Evolutionary conservation across 2,329 filamentous ascomycete genomes (phyloP), one percentile per base, ranked within the genome.

Genomic region (Colletotrichum sp.): DNA sequence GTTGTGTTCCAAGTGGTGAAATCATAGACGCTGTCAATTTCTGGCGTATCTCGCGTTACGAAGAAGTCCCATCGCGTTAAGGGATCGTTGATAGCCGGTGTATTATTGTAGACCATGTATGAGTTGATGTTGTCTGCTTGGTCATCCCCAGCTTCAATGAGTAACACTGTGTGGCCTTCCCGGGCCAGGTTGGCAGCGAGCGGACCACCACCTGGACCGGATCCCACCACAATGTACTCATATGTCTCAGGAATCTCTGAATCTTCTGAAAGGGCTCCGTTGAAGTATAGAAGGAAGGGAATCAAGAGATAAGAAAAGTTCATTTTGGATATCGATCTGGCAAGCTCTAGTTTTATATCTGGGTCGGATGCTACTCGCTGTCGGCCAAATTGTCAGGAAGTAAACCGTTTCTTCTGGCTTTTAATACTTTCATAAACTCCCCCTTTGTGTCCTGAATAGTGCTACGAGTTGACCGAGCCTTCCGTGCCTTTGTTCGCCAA

Each of bases 61-160:
- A 88, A 94, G 82, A 90, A 93, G 83, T 92, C 88, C 92, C 92
- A 93, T 12, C 69, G 30, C 5, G 49, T 18, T 2, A 52, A 6
- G 3, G 34, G 24, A 28, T 21, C 24, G 15, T 72, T 67, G 44
- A 60, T 18, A 3, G 69, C 69, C 12, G 49, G 21, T 8, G 44
- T 21, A 8, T 57, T 39, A 15, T 72, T 72, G 60, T 60, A 60
- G 16, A 60, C 57, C 57, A 60, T 60, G 16, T 60, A 60, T 60
- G 26, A 60, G 26, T 60, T 60, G 12, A 28, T 16, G 26, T 60
- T 60, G 5, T 21, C 57, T 5, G 24, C 26, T 30, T 30, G 16
- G 13, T 60, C 57, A 12, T 60, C 8, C 3, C 57, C 26, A 18
- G 24, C 26, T 12, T 32, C 52, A 12, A 30, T 32, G 21, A 60